Conservation (phyloP, 164 flowering plant species). For the Amborella trichopoda region DNA sequence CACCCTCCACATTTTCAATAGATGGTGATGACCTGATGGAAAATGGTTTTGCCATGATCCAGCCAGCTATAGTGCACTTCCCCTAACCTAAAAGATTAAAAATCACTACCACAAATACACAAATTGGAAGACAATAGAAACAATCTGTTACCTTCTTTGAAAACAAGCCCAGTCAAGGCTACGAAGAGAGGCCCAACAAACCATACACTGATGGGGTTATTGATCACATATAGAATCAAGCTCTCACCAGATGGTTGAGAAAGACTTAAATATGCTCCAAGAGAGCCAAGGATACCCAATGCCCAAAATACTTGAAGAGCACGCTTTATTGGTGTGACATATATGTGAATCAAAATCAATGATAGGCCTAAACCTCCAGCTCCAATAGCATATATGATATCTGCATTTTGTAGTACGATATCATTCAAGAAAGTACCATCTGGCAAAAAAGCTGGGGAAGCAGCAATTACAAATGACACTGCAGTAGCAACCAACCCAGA, state of each 20-base stretch:
- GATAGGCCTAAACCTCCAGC: constrained; percentile 83
- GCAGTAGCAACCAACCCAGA: constrained; percentile 83
- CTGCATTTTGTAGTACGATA: constrained; percentile 26
- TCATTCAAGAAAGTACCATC: constrained; percentile 19
- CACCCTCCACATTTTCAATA: no score
- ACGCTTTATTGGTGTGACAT: constrained; percentile 83
- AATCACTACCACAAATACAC: no score
- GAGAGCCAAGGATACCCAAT: constrained; percentile 65
- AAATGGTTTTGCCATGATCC: no score
- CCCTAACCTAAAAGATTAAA: no score
- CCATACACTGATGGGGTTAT: constrained; percentile 70
- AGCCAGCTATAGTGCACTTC: no score
- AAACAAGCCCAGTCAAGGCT: constrained; percentile 86
- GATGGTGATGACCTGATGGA: no score
- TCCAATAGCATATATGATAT: constrained; percentile 49
- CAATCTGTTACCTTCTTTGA: constrained; percentile 75
- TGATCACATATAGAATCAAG: constrained; percentile 54
- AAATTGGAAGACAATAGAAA: no score
- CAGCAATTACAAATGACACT: constrained; percentile 56
- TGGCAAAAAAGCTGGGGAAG: constrained; percentile 59
- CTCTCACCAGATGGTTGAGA: constrained; percentile 57
- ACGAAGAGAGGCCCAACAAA: constrained; percentile 93
- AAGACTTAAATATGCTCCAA: constrained; percentile 32
- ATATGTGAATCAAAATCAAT: constrained; percentile 74
- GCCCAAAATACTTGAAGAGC: constrained; percentile 89